These are phyloP conservation scores for Mycosphaerella sp. DNA, from an alignment of 2,329 filamentous ascomycete genomes.

Conservation along the genomic window DNA sequence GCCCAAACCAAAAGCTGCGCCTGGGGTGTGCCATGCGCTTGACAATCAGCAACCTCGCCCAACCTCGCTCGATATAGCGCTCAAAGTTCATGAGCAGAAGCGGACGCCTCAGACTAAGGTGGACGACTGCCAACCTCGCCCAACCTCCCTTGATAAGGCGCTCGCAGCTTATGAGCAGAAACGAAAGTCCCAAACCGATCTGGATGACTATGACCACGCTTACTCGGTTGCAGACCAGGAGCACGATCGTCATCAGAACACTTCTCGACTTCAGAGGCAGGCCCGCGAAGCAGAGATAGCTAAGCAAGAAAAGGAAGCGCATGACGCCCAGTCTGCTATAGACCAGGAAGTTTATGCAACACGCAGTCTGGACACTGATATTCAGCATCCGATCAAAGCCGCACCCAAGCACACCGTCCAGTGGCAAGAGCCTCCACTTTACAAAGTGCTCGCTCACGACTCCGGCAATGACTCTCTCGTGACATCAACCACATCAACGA, in stretches of 20 bases:
- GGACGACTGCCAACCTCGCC: slow-evolving; percentile 13
- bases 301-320: slow-evolving; percentile 18
- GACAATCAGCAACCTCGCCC: slow-evolving; percentile 14
- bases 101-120: slow-evolving; percentile 19
- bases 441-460: slow-evolving; percentile 64
- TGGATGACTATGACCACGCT: not conserved
- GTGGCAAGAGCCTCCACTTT: slow-evolving; percentile 40
- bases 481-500: slow-evolving; percentile 51
- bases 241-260: too few species aligned
- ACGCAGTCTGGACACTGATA: slow-evolving; percentile 13
- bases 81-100: slow-evolving; percentile 20
- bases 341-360: slow-evolving; percentile 16
- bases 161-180: slow-evolving; percentile 19
- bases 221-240: too few species aligned
- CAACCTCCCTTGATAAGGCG: slow-evolving; percentile 13
- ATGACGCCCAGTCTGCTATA: slow-evolving; percentile 18
- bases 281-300: slow-evolving; percentile 24
- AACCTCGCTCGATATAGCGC: not conserved
- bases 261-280: not conserved
- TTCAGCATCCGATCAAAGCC: slow-evolving; percentile 4
- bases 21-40: too few species aligned
- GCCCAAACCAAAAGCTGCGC: not conserved
- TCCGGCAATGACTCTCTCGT: slow-evolving; percentile 52
- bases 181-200: not conserved
- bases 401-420: not conserved